Percentiles rank a stretch among this genome's conserved stretches.
Evolutionary conservation across 306 rosid genomes (phyloP).

Genomic region (Amphicarpaea edgeworthii): DNA sequence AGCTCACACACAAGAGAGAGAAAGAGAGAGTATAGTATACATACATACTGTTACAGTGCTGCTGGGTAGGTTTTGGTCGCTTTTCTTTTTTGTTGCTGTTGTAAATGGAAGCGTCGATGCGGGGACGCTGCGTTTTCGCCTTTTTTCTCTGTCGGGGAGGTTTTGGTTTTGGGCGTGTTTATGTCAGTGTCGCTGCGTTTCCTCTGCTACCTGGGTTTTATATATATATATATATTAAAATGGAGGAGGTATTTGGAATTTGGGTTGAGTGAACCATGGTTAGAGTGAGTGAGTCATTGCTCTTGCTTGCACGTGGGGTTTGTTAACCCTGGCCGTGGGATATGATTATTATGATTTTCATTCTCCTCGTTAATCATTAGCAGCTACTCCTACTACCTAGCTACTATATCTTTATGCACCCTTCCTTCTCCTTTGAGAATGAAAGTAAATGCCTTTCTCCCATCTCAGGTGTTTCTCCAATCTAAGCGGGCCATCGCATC

Average conservation of each 20-base stretch:
- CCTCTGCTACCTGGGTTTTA: too few relatives aligned
- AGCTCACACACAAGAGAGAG: constrained; percentile 12
- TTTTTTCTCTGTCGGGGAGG: constrained; percentile 35
- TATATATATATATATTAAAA: too few relatives aligned
- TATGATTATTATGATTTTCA: constrained; percentile 10
- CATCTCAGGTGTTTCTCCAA: constrained; percentile 29
- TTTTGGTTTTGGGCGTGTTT: neutral
- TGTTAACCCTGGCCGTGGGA: constrained; percentile 14
- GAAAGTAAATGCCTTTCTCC: neutral
- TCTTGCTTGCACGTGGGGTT: constrained; percentile 52
- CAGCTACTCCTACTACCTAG: neutral
- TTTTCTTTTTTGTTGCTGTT: neutral
- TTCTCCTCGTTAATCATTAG: constrained; percentile 31
- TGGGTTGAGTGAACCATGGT: neutral
- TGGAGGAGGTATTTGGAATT: too few relatives aligned
- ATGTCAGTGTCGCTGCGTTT: neutral
- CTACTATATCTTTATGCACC: neutral
- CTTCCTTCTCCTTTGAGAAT: neutral
- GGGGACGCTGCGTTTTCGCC: neutral
- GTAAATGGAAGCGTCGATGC: constrained; percentile 3
- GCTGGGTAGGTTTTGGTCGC: constrained; percentile 1
- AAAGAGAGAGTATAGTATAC: neutral
- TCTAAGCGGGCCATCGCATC: neutral
- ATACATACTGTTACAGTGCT: neutral
- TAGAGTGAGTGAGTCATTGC: too few relatives aligned